These are phyloP conservation scores for Globisporangium cylindrosporum DNA, from an alignment of 352 stramenopile genomes.

Conservation along the genomic window DNA sequence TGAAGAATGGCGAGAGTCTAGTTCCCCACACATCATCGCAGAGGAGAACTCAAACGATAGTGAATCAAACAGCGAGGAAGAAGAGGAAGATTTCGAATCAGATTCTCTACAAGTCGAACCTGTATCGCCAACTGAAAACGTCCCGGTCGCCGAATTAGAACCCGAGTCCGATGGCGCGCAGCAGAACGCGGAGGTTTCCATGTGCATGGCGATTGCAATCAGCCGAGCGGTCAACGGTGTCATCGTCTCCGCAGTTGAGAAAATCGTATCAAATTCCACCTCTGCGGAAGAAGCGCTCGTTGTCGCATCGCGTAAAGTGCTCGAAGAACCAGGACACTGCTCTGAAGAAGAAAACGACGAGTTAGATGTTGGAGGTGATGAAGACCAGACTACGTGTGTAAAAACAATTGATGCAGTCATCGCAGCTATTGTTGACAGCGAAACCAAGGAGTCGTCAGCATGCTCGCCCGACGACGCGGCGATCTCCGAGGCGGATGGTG, in stretches of 20 bases:
- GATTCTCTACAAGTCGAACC: neutral
- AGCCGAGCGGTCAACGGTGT: conserved; percentile 29
- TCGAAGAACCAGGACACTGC: neutral
- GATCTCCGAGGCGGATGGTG: neutral
- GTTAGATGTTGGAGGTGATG: too few species aligned
- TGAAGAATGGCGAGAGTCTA: conserved; percentile 15
- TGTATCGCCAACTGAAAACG: neutral
- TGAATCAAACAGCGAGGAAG: neutral
- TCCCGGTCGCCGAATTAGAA: neutral
- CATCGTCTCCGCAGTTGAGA: conserved; percentile 28
- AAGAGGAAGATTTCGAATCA: neutral
- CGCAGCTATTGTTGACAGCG: too few species aligned
- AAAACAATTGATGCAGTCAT: neutral
- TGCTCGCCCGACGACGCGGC: neutral
- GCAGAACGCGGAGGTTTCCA: conserved; percentile 19
- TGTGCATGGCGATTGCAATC: conserved; percentile 26
- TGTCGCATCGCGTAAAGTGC: neutral
- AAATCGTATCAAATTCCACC: conserved; percentile 19
- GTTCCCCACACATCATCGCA: neutral
- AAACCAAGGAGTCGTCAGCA: neutral
- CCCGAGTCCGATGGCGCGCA: neutral
- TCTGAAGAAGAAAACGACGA: neutral
- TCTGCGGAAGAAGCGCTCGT: neutral
- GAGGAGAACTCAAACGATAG: conserved; percentile 4
- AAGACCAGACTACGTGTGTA: neutral